Conservation (phyloP, 345 rosid genomes). For the Passiflora organensis region DNA sequence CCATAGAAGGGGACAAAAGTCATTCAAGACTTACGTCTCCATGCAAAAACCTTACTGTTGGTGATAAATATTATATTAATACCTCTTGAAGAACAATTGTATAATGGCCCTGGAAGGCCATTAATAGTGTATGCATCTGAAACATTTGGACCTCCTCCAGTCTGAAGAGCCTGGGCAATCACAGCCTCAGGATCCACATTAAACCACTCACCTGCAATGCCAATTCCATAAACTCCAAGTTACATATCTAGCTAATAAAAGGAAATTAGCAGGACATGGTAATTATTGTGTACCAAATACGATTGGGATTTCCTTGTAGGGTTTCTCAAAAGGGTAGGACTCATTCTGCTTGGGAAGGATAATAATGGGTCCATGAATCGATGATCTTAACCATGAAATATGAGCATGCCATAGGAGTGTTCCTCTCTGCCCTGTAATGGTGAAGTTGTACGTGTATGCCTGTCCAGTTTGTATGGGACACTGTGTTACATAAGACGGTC, state of each 20-base stretch:
- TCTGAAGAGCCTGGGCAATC: slow-evolving; percentile 25
- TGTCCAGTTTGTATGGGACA: slow-evolving; percentile 27
- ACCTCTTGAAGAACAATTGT: slow-evolving; percentile 26
- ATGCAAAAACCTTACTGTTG: too few relatives aligned
- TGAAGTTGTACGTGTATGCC: slow-evolving; percentile 23
- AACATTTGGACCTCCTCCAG: slow-evolving; percentile 24
- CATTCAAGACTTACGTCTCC: too few relatives aligned
- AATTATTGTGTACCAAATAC: slow-evolving; percentile 18
- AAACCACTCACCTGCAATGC: slow-evolving; percentile 25
- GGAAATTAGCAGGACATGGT: neutral
- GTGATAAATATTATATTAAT: neutral
- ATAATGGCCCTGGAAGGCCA: slow-evolving; percentile 26
- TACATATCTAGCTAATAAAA: neutral
- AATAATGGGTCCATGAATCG: slow-evolving; percentile 23
- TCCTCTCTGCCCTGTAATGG: slow-evolving; percentile 26
- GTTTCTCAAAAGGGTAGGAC: slow-evolving; percentile 22
- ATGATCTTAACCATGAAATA: slow-evolving; percentile 23
- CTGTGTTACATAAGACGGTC: slow-evolving; percentile 24
- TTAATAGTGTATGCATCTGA: slow-evolving; percentile 29
- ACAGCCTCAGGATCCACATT: slow-evolving; percentile 25
- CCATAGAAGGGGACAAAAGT: neutral
- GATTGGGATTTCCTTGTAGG: slow-evolving; percentile 25
- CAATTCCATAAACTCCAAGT: neutral
- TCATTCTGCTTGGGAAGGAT: slow-evolving; percentile 17
- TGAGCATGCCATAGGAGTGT: slow-evolving; percentile 27